Evolutionary conservation across 371 early-diverging fungal species (phyloP), one percentile per base, ranked within the genome.

Genomic region (Circinella umbellata): DNA sequence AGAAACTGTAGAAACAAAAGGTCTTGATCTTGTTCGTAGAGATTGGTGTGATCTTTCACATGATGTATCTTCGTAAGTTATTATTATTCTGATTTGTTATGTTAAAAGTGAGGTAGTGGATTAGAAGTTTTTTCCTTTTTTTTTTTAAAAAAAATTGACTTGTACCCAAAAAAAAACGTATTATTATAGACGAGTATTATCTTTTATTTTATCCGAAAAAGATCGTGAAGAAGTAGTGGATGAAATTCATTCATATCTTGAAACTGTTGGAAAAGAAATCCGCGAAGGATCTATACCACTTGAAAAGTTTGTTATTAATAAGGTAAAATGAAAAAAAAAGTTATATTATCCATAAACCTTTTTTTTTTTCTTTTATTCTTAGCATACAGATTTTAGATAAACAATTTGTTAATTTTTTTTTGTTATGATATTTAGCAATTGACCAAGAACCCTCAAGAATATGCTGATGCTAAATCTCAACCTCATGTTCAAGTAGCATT

Each of bases 401-500:
- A 9, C 27, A 20, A 47, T 63, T 42, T 42, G 3, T 18, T 60
- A 34, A 13, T 36, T 60, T 34, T 60, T 60, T 37, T 36, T 13
- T 14, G 17, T 59, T 60, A 36, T 67, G 13, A 20, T 48, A 15
- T 38, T 15, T 76, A 91, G 89, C 87, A 92, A 38, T 82, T 99
- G 66, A 94, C 96, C 10, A 99, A 99, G 82, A 80, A 91, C 35
- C 98, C 98, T 0, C 92, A 95, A 68, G 92, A 90, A 27, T 99
- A 99, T 78, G 87, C 92, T 1, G 96, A 99, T 78, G 88, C 88
- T 18, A 94, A 92, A 70, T 79, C 86, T 6, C 99, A 96, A 69
- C 99, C 99, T 1, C 99, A 99, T 72, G 99, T 99, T 13, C 91
- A 91, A 70, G 99, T 99, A 0, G 99, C 99, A 4, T 77, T 96